A percentile compares a stretch with the other conserved stretches of the same genome.
phyloP scores from a whole-genome alignment of 2,329 filamentous ascomycete genomes.

The Stemphylium beticola region DNA sequence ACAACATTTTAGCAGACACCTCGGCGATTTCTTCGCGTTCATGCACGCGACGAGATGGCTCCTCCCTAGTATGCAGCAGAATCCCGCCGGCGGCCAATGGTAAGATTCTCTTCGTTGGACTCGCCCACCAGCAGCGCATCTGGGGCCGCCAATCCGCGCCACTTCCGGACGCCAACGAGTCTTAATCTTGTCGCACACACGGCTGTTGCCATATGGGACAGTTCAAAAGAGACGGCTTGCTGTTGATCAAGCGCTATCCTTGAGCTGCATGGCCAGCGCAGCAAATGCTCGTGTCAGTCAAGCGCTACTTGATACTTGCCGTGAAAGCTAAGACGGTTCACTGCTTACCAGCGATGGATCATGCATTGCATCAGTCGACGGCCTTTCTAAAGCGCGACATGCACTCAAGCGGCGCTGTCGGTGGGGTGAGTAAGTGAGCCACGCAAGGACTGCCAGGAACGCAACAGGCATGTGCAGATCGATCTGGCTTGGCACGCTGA shows the following conservation, averaged over 20 bases:
- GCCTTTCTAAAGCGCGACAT: background rate
- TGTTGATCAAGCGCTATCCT: conserved; percentile 5
- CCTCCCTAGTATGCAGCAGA: background rate
- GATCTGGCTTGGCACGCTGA: background rate
- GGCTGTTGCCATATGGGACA: background rate
- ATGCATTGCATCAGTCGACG: background rate
- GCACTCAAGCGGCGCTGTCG: background rate
- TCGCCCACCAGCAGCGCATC: background rate
- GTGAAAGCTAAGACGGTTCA: background rate
- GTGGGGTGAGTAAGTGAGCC: background rate
- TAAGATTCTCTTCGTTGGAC: background rate
- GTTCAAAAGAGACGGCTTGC: background rate
- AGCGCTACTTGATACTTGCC: conserved; percentile 1
- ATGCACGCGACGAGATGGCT: background rate
- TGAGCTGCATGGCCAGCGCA: conserved; percentile 6
- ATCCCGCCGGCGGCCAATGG: background rate
- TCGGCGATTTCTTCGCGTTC: background rate
- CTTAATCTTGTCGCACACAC: conserved; percentile 3
- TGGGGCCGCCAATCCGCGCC: background rate
- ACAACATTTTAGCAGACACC: background rate
- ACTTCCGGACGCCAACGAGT: conserved; percentile 2
- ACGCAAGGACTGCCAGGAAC: background rate
- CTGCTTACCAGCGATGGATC: background rate
- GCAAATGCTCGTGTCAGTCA: background rate
- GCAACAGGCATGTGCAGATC: background rate